Percentiles rank a stretch among this genome's conserved stretches.
Evolutionary conservation across 2,329 filamentous ascomycete species (phyloP).

Genomic region (Pseudogymnoascus sp.): DNA sequence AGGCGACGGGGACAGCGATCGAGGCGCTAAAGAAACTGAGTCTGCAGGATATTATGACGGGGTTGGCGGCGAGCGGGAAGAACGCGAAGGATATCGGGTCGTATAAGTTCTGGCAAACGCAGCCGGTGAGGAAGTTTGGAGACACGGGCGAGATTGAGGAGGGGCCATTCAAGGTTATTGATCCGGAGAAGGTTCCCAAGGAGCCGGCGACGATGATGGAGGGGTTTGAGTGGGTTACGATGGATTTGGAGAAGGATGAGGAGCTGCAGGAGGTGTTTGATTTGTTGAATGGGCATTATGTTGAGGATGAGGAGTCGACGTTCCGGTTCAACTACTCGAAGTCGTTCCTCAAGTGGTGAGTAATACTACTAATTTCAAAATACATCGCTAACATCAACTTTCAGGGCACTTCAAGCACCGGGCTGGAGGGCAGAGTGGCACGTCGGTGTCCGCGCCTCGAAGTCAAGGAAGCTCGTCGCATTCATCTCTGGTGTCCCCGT

Average conservation of each 20-base stretch:
- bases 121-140: slow-evolving; percentile 83
- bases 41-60: slow-evolving; percentile 66
- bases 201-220: slow-evolving; percentile 67
- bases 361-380: slow-evolving; percentile 10
- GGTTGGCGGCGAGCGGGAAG: slow-evolving; percentile 69
- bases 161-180: slow-evolving; percentile 76
- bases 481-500: slow-evolving; percentile 94
- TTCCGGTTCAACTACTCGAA: slow-evolving; percentile 96
- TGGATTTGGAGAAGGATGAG: slow-evolving; percentile 72
- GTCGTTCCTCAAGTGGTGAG: slow-evolving; percentile 80
- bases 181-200: slow-evolving; percentile 70
- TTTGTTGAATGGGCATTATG: slow-evolving; percentile 86
- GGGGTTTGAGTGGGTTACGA: slow-evolving; percentile 89
- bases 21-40: slow-evolving; percentile 55
- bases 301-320: slow-evolving; percentile 94
- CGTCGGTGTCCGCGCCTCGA: slow-evolving; percentile 78
- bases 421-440: slow-evolving; percentile 95
- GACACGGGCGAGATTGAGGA: slow-evolving; percentile 56
- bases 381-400: slow-evolving; percentile 18
- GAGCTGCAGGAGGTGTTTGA: slow-evolving; percentile 89
- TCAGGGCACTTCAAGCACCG: slow-evolving; percentile 84
- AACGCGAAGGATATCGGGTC: slow-evolving; percentile 93
- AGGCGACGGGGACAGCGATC: slow-evolving; percentile 35
- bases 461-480: slow-evolving; percentile 81
- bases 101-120: slow-evolving; percentile 98